Percentiles rank a stretch among this genome's conserved stretches.
These are phyloP conservation scores for Neofusicoccum cordaticola DNA, from an alignment of 2,329 filamentous ascomycete species.

Conservation along the genomic window DNA sequence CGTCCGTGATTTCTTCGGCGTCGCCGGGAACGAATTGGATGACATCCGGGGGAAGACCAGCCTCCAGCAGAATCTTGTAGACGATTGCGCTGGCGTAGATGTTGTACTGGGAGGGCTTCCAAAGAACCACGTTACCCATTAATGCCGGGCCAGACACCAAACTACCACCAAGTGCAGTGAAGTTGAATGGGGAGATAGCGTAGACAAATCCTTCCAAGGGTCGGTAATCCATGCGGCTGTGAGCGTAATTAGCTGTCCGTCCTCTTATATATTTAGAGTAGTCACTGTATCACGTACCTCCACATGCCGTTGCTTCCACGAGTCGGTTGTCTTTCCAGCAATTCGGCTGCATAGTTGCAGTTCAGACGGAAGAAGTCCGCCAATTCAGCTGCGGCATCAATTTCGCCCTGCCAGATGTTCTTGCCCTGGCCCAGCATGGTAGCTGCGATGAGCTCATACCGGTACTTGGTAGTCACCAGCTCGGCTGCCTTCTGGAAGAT, in stretches of 20 bases:
- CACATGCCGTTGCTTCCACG: constrained; percentile 82
- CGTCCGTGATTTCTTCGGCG: constrained; percentile 76
- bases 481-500: constrained; percentile 96
- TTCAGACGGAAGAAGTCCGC: constrained; percentile 92
- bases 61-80: constrained; percentile 86
- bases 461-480: constrained; percentile 83
- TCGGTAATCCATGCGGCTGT: constrained; percentile 73
- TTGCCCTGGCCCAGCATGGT: constrained; percentile 97
- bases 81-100: constrained; percentile 86
- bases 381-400: constrained; percentile 88
- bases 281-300: constrained; percentile 51
- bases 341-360: constrained; percentile 86
- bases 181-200: constrained; percentile 92
- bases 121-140: constrained; percentile 90
- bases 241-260: constrained; percentile 21
- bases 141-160: constrained; percentile 78
- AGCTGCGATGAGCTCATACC: constrained; percentile 92
- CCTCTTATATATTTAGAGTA: no score
- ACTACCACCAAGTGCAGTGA: constrained; percentile 90
- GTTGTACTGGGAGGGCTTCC: constrained; percentile 90
- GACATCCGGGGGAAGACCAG: constrained; percentile 81
- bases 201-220: constrained; percentile 98
- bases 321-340: constrained; percentile 81
- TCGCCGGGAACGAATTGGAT: constrained; percentile 92
- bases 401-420: constrained; percentile 98